phyloP scores from a whole-genome alignment of 768 basidiomycete species.

The Boletus sp. region DNA sequence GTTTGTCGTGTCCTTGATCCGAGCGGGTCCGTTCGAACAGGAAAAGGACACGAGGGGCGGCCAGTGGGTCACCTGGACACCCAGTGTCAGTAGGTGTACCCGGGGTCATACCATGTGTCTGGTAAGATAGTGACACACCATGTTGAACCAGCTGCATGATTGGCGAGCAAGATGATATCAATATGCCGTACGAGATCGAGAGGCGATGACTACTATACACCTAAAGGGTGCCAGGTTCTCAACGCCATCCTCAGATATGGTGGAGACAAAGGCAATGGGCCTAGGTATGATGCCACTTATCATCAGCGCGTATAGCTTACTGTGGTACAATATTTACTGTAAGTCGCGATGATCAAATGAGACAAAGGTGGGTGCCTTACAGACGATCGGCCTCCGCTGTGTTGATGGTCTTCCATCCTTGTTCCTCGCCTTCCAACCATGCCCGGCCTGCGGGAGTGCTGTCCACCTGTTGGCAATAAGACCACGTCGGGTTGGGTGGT shows the following conservation, averaged over 20 bases:
- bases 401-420: conserved; percentile 35
- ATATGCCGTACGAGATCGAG: neutral
- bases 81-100: neutral
- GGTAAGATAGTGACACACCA: conserved; percentile 8
- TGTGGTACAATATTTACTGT: conserved; percentile 3
- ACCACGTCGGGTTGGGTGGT: conserved; percentile 31
- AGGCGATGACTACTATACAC: conserved; percentile 9
- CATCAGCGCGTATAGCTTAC: conserved; percentile 33
- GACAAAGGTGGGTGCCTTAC: conserved; percentile 16
- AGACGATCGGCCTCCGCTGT: conserved; percentile 25
- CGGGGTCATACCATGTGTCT: neutral
- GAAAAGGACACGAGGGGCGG: conserved; percentile 40
- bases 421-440: conserved; percentile 35
- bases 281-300: conserved; percentile 40
- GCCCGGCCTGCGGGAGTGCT: conserved; percentile 27
- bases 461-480: conserved; percentile 29
- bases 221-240: conserved; percentile 45
- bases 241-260: conserved; percentile 31
- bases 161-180: conserved; percentile 6
- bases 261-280: conserved; percentile 46
- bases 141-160: conserved; percentile 27
- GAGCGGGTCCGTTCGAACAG: conserved; percentile 12
- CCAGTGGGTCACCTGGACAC: conserved; percentile 15
- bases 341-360: neutral
- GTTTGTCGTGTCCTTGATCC: conserved; percentile 41